These are phyloP conservation scores for Phialophora macrospora DNA, from an alignment of 2,329 filamentous ascomycete species.

Conservation along the genomic window DNA sequence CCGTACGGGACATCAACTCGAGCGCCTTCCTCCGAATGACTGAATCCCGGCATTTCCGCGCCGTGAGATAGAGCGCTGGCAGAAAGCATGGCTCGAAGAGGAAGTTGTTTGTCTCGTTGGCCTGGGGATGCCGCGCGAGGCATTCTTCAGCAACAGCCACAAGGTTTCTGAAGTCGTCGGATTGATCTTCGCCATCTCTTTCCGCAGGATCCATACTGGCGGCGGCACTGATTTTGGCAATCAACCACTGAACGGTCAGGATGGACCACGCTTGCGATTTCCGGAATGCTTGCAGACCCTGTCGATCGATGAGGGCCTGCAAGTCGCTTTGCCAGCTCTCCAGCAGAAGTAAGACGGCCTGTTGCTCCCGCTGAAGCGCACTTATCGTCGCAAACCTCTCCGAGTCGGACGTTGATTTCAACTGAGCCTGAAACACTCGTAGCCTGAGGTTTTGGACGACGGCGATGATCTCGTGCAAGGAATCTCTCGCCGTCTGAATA, in stretches of 20 bases:
- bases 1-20: slow-evolving; percentile 10
- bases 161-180: slow-evolving; percentile 1
- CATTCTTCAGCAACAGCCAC: background rate
- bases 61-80: slow-evolving; percentile 8
- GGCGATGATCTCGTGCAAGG: slow-evolving; percentile 3
- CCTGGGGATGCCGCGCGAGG: background rate
- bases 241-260: slow-evolving; percentile 3
- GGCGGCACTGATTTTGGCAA: slow-evolving; percentile 6
- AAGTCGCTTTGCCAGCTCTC: slow-evolving; percentile 3
- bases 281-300: background rate
- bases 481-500: slow-evolving; percentile 8
- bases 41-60: slow-evolving; percentile 7
- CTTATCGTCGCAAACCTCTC: background rate
- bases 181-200: slow-evolving; percentile 1
- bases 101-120: background rate
- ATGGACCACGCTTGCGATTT: background rate
- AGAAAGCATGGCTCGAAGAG: slow-evolving; percentile 10
- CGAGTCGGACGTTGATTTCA: background rate
- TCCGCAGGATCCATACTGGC: slow-evolving; percentile 11
- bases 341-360: background rate
- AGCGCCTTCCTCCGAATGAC: slow-evolving; percentile 12
- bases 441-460: slow-evolving; percentile 8
- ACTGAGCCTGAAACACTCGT: slow-evolving; percentile 7
- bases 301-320: background rate
- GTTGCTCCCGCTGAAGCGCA: slow-evolving; percentile 1